These are phyloP conservation scores for Chamaecrista fasciculata DNA, from an alignment of 306 rosid species.

Conservation along the genomic window DNA sequence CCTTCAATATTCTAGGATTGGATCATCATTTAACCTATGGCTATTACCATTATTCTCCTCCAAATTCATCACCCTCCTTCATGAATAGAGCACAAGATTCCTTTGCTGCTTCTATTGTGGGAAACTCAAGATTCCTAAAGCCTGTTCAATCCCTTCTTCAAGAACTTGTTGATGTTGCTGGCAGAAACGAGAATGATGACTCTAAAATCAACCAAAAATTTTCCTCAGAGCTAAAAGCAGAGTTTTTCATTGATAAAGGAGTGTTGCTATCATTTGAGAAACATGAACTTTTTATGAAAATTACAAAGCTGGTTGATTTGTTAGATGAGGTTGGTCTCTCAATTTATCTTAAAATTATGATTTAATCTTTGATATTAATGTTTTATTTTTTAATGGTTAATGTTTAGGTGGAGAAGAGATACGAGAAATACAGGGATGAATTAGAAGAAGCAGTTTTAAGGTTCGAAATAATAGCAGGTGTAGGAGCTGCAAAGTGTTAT, in stretches of 20 bases:
- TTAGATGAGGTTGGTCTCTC: constrained; percentile 59
- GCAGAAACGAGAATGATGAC: too few relatives aligned
- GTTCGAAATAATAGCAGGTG: constrained; percentile 69
- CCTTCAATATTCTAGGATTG: constrained; percentile 40
- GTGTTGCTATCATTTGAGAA: constrained; percentile 52
- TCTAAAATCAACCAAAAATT: too few relatives aligned
- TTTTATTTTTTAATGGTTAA: neutral
- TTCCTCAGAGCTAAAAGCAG: constrained; percentile 59
- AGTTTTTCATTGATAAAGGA: constrained; percentile 48
- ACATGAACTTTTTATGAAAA: constrained; percentile 55
- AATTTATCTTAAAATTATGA: too few relatives aligned
- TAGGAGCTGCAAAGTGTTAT: constrained; percentile 69
- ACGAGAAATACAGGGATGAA: constrained; percentile 72
- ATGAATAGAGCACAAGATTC: constrained; percentile 17
- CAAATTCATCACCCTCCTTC: constrained; percentile 48
- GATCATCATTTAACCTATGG: constrained; percentile 44
- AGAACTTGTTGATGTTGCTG: constrained; percentile 62
- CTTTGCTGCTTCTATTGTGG: constrained; percentile 34
- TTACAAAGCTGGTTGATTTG: constrained; percentile 57
- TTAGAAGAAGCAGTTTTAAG: constrained; percentile 63
- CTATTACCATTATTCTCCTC: constrained; percentile 44
- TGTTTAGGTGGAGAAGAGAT: constrained; percentile 68
- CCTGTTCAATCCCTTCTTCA: constrained; percentile 70
- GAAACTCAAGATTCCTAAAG: constrained; percentile 59
- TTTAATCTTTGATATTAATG: neutral